phyloP scores from a whole-genome alignment of 1,284 basidiomycete genomes.

The Leccinum subfulvum region DNA sequence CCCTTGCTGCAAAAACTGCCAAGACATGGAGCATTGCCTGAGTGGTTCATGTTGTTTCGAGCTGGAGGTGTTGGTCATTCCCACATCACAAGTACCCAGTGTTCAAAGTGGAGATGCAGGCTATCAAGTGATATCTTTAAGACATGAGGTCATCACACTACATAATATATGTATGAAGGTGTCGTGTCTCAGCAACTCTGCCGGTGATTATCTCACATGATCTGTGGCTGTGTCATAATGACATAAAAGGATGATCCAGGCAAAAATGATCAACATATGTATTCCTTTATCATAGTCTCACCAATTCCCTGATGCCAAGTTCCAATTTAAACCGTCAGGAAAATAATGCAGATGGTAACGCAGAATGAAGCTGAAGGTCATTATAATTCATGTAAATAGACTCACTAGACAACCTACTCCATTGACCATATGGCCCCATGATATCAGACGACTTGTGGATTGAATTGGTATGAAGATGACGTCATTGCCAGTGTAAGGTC shows the following conservation, averaged over 20 bases:
- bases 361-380: neutral
- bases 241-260: neutral
- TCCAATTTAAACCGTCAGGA: neutral
- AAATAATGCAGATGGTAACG: neutral
- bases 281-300: neutral
- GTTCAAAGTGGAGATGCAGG: neutral
- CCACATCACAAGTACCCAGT: too few species aligned
- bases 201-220: neutral
- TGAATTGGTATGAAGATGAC: neutral
- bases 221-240: slow-evolving; percentile 1
- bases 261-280: neutral
- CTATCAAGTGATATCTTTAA: neutral
- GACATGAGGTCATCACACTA: neutral
- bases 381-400: neutral
- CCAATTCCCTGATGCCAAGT: neutral
- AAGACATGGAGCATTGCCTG: neutral
- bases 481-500: neutral
- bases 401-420: neutral
- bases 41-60: neutral
- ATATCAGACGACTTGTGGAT: neutral
- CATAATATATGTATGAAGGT: neutral
- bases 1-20: neutral
- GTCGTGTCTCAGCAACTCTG: neutral
- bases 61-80: neutral
- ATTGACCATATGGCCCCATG: neutral